These are phyloP conservation scores for Cercospora sp. DNA, from an alignment of 2,329 filamentous ascomycete genomes.

Conservation along the genomic window DNA sequence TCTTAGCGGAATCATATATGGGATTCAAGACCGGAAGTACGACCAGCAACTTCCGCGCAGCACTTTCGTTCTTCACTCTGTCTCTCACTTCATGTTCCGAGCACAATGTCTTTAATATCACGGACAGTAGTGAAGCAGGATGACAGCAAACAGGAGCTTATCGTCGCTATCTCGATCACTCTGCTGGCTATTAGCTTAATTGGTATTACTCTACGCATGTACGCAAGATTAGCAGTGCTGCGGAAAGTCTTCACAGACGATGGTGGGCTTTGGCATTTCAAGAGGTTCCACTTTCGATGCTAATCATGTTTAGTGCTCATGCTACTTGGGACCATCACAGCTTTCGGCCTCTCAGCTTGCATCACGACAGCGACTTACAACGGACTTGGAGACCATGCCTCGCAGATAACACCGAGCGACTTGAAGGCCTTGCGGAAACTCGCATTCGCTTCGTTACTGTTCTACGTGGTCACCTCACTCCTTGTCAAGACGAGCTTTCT, in stretches of 20 bases:
- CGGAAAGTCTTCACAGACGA: constrained; percentile 25
- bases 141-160: constrained; percentile 19
- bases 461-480: constrained; percentile 18
- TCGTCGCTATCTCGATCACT: constrained; percentile 22
- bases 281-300: neutral
- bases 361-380: constrained; percentile 17
- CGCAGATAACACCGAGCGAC: neutral
- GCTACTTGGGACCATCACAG: constrained; percentile 19
- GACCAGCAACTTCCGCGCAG: neutral
- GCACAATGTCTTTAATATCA: neutral
- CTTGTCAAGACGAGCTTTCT: constrained; percentile 23
- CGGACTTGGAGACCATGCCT: constrained; percentile 19
- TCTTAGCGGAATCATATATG: neutral
- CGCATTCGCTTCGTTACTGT: constrained; percentile 14
- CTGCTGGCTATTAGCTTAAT: constrained; percentile 17
- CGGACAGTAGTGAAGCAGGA: neutral
- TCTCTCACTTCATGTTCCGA: neutral
- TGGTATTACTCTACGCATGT: constrained; percentile 19
- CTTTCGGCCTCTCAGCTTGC: constrained; percentile 18
- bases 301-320: constrained; percentile 18
- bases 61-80: neutral
- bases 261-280: constrained; percentile 14
- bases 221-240: constrained; percentile 17
- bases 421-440: constrained; percentile 12
- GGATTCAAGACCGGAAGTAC: neutral